Conservation (phyloP, 1,284 basidiomycete genomes). For the Thelephora terrestris region DNA sequence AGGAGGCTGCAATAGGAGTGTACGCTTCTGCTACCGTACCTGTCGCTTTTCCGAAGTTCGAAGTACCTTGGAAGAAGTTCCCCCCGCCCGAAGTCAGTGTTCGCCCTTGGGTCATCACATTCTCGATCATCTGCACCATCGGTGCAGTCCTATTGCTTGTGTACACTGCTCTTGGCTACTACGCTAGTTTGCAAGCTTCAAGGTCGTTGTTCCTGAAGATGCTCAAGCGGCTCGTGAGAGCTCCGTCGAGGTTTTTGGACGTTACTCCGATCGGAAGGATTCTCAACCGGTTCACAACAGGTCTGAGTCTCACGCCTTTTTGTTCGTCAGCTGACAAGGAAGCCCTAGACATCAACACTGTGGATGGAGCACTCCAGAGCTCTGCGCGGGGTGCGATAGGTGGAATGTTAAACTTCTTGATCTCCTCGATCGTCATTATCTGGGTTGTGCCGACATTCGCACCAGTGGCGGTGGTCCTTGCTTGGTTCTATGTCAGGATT, state of each 20-base stretch:
- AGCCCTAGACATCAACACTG: constrained; percentile 56
- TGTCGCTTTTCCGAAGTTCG: constrained; percentile 17
- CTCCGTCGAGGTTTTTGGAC: constrained; percentile 61
- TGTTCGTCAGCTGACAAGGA: neutral
- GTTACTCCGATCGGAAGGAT: constrained; percentile 64
- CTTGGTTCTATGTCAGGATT: constrained; percentile 62
- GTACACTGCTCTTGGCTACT: constrained; percentile 55
- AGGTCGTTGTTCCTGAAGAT: constrained; percentile 46
- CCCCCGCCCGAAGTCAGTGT: constrained; percentile 50
- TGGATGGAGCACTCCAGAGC: constrained; percentile 51
- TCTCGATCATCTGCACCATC: constrained; percentile 49
- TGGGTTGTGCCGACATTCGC: constrained; percentile 57
- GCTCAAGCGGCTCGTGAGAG: constrained; percentile 43
- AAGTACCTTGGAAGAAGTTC: constrained; percentile 34
- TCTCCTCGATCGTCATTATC: constrained; percentile 58
- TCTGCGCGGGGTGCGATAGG: constrained; percentile 47
- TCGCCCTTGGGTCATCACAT: constrained; percentile 55
- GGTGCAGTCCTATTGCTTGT: constrained; percentile 43
- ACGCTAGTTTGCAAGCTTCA: constrained; percentile 56
- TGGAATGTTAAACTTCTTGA: constrained; percentile 51
- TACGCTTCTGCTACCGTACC: constrained; percentile 16
- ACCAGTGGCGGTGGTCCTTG: constrained; percentile 59
- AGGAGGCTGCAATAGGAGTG: constrained; percentile 19
- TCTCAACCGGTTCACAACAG: constrained; percentile 68
- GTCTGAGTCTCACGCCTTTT: neutral